Base-by-base conservation (phyloP, 2,329 filamentous ascomycete genomes). In the Sodiomyces alkalinus region DNA sequence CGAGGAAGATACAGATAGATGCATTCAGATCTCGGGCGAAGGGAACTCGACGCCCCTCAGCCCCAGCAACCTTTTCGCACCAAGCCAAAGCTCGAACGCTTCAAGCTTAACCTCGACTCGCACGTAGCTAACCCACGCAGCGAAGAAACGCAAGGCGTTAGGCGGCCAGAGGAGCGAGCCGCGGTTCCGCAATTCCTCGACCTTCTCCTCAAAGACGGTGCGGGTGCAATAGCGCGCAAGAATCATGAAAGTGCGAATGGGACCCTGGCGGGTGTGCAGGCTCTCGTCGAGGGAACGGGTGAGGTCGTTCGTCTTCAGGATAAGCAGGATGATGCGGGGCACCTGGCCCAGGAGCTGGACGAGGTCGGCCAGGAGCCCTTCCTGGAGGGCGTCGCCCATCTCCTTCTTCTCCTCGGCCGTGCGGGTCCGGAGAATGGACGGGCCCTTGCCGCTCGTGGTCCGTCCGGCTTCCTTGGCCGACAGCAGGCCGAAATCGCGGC, bases 261-360 rank as follows among this genome's bases (percentile, higher is more conserved):
- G 72, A 0, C 74, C 74, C 36, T 70, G 66, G 6, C 68, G 64
- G 1, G 81, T 90, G 31, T 86, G 78, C 20, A 92, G 61, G 46
- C 79, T 86, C 59, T 98, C 90, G 48, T 98, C 90, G 12, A 98
- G 67, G 42, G 79, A 90, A 38, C 90, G 74, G 11, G 90, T 98
- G 21, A 98, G 60, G 54, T 98, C 90, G 49, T 98, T 98, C 3
- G 90, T 98, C 58, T 98, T 98, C 36, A 98, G 65, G 40, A 98
- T 96, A 17, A 98, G 62, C 9, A 98, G 64, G 30, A 98, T 93
- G 39, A 98, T 82, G 24, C 85, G 65, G 1, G 90, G 90, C 6
- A 98, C 86, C 42, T 82, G 73, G 26, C 83, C 82, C 5, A 98
- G 69, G 39, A 98, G 62, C 40, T 86, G 76, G 6, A 98, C 82